Evolutionary conservation across 2,329 filamentous ascomycete genomes (phyloP), one percentile per base, ranked within the genome.

Genomic region (Calonectria multiphialidica): DNA sequence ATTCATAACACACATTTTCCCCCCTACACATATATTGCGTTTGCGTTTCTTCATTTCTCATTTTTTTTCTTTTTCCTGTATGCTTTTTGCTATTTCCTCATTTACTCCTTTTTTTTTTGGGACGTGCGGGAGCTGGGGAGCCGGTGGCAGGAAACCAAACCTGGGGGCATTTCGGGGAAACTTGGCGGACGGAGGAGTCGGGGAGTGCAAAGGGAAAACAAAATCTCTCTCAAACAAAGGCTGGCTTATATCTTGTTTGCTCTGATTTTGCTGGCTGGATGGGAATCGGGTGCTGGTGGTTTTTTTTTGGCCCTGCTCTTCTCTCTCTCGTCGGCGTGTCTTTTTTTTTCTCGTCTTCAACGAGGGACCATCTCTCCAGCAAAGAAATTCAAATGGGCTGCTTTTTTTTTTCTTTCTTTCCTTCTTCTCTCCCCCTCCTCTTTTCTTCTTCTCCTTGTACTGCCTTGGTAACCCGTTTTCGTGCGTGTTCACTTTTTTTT

Each of bases 101-200:
- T 63, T 74, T 67, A 55, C 53, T 65, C 33, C 65, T 57, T 68
- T 50, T 68, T 50, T 66, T 57, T 73, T 77, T 78, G 71, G 76
- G 75, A 79, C 71, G 66, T 61, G 74, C 74, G 68, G 78, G 78
- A 77, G 77, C 75, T 76, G 76, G 75, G 79, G 79, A 77, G 77
- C 77, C 68, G 76, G 78, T 75, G 40, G 76, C 77, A 77, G 79
- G 68, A 68, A 72, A 65, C 61, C 47, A 62, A 42, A 70, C 50
- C 37, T 35, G 61, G 55, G 69, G 69, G 50, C 59, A 70, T 68
- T 70, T 42, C 65, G 62, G 69, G 72, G 72, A 47, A 47, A 57
- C 25, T 70, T 66, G 72, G 75, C 71, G 75, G 75, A 75, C 63
- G 63, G 73, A 78, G 78, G 78, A 80, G 78, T 80, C 78, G 75